phyloP scores from a whole-genome alignment of 2,329 filamentous ascomycete species.

The Grosmannia clavigera region DNA sequence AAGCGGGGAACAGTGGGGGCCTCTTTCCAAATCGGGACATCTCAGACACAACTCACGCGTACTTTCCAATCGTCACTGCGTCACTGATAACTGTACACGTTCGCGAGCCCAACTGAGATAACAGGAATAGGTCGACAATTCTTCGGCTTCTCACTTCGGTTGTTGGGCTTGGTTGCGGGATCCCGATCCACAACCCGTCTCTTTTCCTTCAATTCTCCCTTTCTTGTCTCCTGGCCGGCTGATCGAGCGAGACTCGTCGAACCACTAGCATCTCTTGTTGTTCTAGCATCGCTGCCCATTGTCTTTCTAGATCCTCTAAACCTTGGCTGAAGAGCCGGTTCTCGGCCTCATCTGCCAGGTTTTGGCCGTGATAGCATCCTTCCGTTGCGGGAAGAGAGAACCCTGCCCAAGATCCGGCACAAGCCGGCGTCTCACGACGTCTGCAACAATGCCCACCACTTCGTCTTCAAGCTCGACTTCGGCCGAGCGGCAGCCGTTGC shows the following conservation, averaged over 20 bases:
- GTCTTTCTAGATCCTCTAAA: background rate
- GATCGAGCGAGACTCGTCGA: background rate
- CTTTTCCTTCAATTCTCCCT: background rate
- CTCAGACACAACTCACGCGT: background rate
- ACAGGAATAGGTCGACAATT: background rate
- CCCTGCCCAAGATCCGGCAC: no score
- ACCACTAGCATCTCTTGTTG: background rate
- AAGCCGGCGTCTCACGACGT: background rate
- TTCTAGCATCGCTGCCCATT: no score
- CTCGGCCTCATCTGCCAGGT: background rate
- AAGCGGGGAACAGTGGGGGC: background rate
- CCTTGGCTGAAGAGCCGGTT: background rate
- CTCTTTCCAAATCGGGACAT: background rate
- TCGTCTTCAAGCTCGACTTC: background rate
- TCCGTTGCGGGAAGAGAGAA: no score
- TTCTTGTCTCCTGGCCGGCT: background rate
- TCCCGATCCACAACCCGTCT: background rate
- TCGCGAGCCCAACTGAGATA: background rate
- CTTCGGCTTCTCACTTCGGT: background rate
- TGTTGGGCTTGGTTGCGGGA: background rate
- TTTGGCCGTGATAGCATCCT: no score
- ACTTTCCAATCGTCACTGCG: background rate
- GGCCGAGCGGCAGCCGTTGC: constrained; percentile 10
- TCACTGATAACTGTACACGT: background rate
- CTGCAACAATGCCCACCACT: background rate